phyloP scores from a whole-genome alignment of 2,329 filamentous ascomycete genomes.

The Xylaria polymorpha region DNA sequence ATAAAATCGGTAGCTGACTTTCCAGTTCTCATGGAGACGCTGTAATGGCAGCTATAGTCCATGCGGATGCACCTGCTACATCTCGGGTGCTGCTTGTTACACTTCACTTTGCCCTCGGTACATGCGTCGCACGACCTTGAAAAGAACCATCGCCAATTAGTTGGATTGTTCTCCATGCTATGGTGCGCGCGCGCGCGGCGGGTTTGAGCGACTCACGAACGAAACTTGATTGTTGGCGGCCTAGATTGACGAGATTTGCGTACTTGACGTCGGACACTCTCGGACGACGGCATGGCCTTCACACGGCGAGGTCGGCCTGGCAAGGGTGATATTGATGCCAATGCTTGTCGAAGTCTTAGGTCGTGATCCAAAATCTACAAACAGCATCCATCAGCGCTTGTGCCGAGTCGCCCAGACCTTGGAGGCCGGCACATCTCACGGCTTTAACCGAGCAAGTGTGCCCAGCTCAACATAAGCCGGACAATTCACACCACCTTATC shows the following conservation, averaged over 20 bases:
- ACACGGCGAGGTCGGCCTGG: not conserved
- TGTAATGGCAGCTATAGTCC: conserved; percentile 1
- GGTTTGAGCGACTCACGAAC: not conserved
- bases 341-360: not conserved
- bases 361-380: not conserved
- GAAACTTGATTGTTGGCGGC: conserved; percentile 4
- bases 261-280: not conserved
- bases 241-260: not conserved
- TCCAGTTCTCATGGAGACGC: conserved; percentile 4
- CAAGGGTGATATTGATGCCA: not conserved
- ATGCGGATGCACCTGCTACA: conserved; percentile 3
- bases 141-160: not conserved
- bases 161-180: not conserved
- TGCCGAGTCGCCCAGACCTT: not conserved
- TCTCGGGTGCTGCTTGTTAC: not conserved
- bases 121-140: conserved; percentile 14
- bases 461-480: too few species aligned
- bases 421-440: not conserved
- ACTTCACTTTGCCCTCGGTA: conserved; percentile 17
- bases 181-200: not conserved
- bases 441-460: not conserved
- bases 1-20: not conserved
- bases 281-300: not conserved
- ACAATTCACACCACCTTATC: not conserved
- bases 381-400: not conserved